A percentile compares a stretch with the other conserved stretches of the same genome.
phyloP scores from a whole-genome alignment of 495 filamentous ascomycete genomes.

The Corynascus novoguineensis region DNA sequence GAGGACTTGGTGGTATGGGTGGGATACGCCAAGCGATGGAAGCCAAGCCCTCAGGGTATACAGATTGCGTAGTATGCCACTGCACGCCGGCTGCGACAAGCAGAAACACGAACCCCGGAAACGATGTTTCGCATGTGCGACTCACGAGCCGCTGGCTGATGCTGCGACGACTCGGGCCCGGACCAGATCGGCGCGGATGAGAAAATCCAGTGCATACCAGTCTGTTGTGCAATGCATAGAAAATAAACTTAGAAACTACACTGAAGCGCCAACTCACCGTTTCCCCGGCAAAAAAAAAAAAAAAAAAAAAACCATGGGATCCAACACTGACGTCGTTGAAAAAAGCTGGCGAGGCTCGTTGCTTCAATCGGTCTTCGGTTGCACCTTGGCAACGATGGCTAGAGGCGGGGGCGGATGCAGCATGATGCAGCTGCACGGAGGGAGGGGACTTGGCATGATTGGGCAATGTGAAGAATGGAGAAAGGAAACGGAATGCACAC shows the following conservation, averaged over 20 bases:
- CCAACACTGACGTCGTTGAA: background rate
- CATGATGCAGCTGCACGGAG: background rate
- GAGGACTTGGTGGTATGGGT: too few relatives aligned
- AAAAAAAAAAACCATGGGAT: too few relatives aligned
- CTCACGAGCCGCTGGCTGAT: background rate
- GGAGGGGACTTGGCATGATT: background rate
- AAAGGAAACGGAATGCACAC: too few relatives aligned
- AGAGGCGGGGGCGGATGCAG: background rate
- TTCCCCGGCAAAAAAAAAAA: background rate
- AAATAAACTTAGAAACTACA: too few relatives aligned
- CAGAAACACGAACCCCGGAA: background rate
- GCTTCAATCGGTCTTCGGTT: background rate
- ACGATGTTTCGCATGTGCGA: slow-evolving; percentile 5
- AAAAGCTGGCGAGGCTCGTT: background rate
- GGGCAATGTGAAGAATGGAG: background rate
- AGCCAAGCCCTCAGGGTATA: too few relatives aligned
- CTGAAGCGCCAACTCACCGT: background rate
- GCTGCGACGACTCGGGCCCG: background rate
- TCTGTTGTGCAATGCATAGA: background rate
- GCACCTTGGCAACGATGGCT: background rate
- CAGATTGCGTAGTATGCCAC: too few relatives aligned
- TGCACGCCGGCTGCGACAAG: background rate
- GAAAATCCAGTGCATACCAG: background rate
- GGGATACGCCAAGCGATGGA: too few relatives aligned
- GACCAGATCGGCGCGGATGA: background rate